phyloP scores from a whole-genome alignment of 139 green algal species.

The Chlorella vulgaris region DNA sequence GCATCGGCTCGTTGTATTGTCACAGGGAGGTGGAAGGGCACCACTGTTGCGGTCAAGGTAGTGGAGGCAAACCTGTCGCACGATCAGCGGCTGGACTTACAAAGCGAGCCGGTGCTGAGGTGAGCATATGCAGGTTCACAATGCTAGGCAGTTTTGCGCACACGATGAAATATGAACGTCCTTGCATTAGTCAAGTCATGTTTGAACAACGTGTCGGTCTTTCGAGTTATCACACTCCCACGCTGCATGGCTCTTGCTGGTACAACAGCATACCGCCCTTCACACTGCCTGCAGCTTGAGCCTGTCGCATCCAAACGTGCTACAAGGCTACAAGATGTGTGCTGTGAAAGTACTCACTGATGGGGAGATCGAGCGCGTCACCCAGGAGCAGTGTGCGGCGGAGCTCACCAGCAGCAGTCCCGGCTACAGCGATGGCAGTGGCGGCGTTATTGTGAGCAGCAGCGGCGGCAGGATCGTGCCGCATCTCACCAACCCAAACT shows the following conservation, averaged over 20 bases:
- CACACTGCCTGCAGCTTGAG: not conserved
- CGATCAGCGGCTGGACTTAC: not conserved
- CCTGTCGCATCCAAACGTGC: constrained; percentile 8
- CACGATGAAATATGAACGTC: no score
- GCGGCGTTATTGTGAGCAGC: not conserved
- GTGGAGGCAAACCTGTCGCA: not conserved
- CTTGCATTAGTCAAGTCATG: no score
- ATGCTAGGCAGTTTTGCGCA: no score
- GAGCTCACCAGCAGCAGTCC: not conserved
- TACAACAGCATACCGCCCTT: not conserved
- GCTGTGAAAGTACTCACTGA: not conserved
- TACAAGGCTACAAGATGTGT: not conserved
- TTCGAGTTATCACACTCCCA: no score
- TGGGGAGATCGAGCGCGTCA: not conserved
- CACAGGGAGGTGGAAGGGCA: not conserved
- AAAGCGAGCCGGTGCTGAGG: constrained; percentile 3
- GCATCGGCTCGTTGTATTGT: no score
- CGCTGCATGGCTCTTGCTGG: no score
- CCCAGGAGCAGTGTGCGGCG: not conserved
- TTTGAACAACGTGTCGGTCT: no score
- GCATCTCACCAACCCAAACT: not conserved
- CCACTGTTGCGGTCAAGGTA: not conserved
- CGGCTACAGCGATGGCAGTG: not conserved
- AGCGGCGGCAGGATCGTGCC: not conserved
- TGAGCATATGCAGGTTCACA: no score